These are phyloP conservation scores for Cystobasidiopsis lactophilus DNA, from an alignment of 768 basidiomycete species.

Conservation along the genomic window DNA sequence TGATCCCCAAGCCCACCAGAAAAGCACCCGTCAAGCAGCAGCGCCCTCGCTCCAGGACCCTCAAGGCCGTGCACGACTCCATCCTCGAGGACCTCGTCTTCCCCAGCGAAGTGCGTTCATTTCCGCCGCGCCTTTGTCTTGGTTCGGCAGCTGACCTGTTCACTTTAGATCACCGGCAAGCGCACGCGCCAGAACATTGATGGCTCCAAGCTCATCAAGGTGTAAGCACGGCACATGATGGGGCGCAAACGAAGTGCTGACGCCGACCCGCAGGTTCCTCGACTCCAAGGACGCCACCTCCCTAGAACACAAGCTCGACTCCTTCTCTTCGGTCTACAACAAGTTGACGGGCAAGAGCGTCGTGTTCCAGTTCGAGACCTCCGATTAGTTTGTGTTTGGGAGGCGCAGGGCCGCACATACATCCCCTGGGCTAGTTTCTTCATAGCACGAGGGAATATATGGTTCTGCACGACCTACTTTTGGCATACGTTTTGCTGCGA, in stretches of 20 bases:
- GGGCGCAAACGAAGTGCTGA: neutral
- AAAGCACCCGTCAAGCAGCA: conserved; percentile 83
- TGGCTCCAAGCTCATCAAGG: conserved; percentile 87
- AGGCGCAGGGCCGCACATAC: no score
- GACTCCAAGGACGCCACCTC: conserved; percentile 95
- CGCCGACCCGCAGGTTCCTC: conserved; percentile 44
- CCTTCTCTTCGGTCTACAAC: conserved; percentile 41
- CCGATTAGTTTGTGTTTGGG: no score
- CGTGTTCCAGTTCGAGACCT: conserved; percentile 10
- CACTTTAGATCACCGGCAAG: conserved; percentile 84
- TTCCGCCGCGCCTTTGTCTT: neutral
- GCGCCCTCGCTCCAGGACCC: conserved; percentile 85
- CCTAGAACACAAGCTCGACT: conserved; percentile 99
- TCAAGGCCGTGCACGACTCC: conserved; percentile 92
- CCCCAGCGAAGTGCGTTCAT: conserved; percentile 40
- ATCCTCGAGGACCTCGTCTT: conserved; percentile 97
- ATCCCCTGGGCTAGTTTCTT: no score
- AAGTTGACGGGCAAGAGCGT: conserved; percentile 14
- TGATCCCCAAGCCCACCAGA: conserved; percentile 91
- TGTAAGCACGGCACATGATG: conserved; percentile 38
- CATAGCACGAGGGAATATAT: no score
- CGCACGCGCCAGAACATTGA: conserved; percentile 80
- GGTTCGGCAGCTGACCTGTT: neutral
- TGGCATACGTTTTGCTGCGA: no score
- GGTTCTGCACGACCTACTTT: no score